Base-by-base conservation (phyloP, 345 rosid genomes). In the Excoecaria agallocha region DNA sequence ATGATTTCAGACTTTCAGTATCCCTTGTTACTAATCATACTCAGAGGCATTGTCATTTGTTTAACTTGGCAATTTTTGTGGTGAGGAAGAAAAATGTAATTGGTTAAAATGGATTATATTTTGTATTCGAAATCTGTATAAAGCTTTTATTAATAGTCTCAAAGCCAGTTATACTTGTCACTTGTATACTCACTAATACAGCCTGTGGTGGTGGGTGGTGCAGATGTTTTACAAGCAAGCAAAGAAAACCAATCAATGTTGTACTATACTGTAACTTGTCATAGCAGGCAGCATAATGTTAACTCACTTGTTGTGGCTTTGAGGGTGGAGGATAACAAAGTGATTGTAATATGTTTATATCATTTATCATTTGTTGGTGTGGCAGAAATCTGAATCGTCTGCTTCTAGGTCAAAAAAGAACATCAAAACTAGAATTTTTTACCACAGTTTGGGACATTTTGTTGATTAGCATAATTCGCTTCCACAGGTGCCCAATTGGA, bases 181-280 rank as follows among this genome's bases (percentile, higher is more conserved):
- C 38, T 1, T 30, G 4, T 4, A n/a, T 68, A 0, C 25, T 30
- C 4, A 11, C 82, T 83, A 62, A 83, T 49, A 45, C 48, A 6
- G 48, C 2, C 11, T 61, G 1, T 50, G 38, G 5, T 78, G 62
- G 52, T 74, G 54, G 71, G 72, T 80, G 80, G 66, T 82, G 85
- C 98, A 95, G 98, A 93, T 95, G 98, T 95, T 95, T 82, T 95
- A 95, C 94, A 93, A 93, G 89, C 97, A 90, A 79, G 97, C 99
- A 10, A 93, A 93, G 90, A 91, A 95, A 84, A 90, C 97, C 51
- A 95, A 95, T 76, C 89, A 86, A 60, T 95, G 99, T 85, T 93
- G 99, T 80, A 88, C 90, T 69, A 78, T 93, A 68, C 94, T 96
- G 84, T 96, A 85, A 89, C 81, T 74, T 76, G 74, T 20, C 39